Evolutionary conservation across 2,329 filamentous ascomycete genomes (phyloP), one percentile per base, ranked within the genome.

Genomic region (Hypoxylon sp.): DNA sequence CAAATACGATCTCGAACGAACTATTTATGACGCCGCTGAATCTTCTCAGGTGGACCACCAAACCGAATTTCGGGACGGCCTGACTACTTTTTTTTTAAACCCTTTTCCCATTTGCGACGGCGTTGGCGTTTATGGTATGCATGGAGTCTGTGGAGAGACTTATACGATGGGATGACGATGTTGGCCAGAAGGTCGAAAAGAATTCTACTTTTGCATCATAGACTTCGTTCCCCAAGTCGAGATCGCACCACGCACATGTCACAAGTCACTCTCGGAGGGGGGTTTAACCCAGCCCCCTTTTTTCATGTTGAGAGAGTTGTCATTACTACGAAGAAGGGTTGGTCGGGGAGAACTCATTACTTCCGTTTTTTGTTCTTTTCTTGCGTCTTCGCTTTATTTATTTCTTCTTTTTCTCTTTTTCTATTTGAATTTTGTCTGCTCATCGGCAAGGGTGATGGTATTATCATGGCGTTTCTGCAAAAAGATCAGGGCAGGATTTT

Each of bases 131-230:
- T 69, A 33, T 19, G 60, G 39, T 70, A 61, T 75, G 74, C 75
- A 76, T 76, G 68, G 67, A 71, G 72, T 73, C 63, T 46, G 46
- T 44, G 62, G 67, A 62, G 26, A 63, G 63, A 63, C 52, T 65
- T 75, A 74, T 75, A 77, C 65, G 66, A 71, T 55, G 75, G 74
- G 73, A 75, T 66, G 74, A 77, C 71, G 72, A 77, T 71, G 70
- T 68, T 65, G 65, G 68, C 67, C 71, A 62, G 57, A 71, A 64
- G 60, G 67, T 71, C 51, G 66, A 71, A 71, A 63, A 69, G 19
- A 22, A 31, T 66, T 60, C 48, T 70, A 60, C 48, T 67, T 67
- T 69, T 62, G 73, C 70, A 73, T 69, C 59, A 69, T 76, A 74
- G 74, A 73, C 69, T 71, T 66, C 37, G 51, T 44, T 66, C 51